Evolutionary conservation across 2,329 filamentous ascomycete genomes (phyloP).

Genomic region (Alternaria consortialis): DNA sequence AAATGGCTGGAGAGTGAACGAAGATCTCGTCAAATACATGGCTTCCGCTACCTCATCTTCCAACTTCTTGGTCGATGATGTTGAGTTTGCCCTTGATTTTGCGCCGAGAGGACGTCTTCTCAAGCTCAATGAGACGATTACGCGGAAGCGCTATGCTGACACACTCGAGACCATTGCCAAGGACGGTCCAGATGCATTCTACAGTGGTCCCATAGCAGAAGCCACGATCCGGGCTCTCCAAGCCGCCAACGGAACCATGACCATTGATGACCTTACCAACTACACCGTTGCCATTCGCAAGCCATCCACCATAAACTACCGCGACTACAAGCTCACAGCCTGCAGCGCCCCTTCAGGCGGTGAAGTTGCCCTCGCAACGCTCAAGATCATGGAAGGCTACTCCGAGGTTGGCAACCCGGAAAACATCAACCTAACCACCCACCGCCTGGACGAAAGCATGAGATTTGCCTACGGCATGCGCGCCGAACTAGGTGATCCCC

Average conservation of each 20-base stretch:
- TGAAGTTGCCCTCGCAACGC: constrained; percentile 74
- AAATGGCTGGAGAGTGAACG: constrained; percentile 67
- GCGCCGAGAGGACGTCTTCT: constrained; percentile 81
- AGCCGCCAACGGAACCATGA: constrained; percentile 82
- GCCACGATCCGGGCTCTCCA: constrained; percentile 76
- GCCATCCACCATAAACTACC: constrained; percentile 63
- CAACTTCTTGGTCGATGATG: constrained; percentile 78
- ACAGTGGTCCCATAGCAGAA: constrained; percentile 75
- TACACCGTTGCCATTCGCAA: constrained; percentile 75
- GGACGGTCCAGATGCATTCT: constrained; percentile 77
- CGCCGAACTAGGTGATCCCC: constrained; percentile 82
- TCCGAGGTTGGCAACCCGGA: constrained; percentile 66
- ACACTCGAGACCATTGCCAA: constrained; percentile 81
- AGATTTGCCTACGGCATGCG: constrained; percentile 85
- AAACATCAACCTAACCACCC: constrained; percentile 73
- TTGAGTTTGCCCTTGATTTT: constrained; percentile 87
- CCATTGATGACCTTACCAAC: constrained; percentile 75
- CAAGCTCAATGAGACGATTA: constrained; percentile 78
- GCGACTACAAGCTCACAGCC: constrained; percentile 74
- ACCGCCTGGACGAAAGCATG: constrained; percentile 87
- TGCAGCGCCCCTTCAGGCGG: constrained; percentile 81
- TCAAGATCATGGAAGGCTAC: constrained; percentile 87
- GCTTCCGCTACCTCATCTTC: constrained; percentile 55
- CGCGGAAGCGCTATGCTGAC: constrained; percentile 79
- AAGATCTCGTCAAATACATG: constrained; percentile 81